Conservation (phyloP, 2,329 filamentous ascomycete genomes). For the Penicillium nordicum region DNA sequence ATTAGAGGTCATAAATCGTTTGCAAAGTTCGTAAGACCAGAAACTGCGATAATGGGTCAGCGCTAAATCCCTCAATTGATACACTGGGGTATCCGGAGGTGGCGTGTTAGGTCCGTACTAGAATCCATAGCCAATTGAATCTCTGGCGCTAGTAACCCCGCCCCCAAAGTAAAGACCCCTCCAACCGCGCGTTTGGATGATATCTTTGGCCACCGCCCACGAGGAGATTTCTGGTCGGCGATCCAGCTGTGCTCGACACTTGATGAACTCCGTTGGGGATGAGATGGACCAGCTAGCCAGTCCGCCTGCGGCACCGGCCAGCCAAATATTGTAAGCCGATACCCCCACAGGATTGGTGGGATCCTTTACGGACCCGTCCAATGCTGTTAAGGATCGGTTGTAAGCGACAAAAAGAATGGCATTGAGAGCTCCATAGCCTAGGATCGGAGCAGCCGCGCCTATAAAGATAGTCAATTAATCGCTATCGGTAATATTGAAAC, state of each 20-base stretch:
- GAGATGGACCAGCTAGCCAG: constrained; percentile 82
- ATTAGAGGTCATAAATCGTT: constrained; percentile 52
- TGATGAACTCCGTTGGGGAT: constrained; percentile 85
- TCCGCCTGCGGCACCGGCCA: constrained; percentile 76
- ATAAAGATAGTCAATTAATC: constrained; percentile 11
- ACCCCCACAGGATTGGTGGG: constrained; percentile 44
- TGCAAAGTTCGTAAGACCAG: constrained; percentile 81
- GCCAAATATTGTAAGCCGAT: constrained; percentile 66
- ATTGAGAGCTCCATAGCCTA: constrained; percentile 88
- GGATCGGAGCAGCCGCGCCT: constrained; percentile 79
- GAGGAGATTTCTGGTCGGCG: constrained; percentile 51
- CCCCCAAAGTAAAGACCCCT: constrained; percentile 79
- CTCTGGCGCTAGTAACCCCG: constrained; percentile 72
- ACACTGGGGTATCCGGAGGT: constrained; percentile 10
- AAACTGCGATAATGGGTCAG: constrained; percentile 53
- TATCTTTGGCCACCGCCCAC: constrained; percentile 61
- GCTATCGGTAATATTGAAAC: too few species aligned
- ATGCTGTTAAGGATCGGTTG: constrained; percentile 70
- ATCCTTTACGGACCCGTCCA: constrained; percentile 48
- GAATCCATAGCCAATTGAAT: constrained; percentile 92
- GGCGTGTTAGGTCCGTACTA: constrained; percentile 54
- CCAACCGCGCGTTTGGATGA: constrained; percentile 58
- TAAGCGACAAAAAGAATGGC: constrained; percentile 87
- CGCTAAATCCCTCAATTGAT: constrained; percentile 6
- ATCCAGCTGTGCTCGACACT: constrained; percentile 78